Evolutionary conservation across 2,329 filamentous ascomycete genomes (phyloP).

Genomic region (Xylariaceae sp.): DNA sequence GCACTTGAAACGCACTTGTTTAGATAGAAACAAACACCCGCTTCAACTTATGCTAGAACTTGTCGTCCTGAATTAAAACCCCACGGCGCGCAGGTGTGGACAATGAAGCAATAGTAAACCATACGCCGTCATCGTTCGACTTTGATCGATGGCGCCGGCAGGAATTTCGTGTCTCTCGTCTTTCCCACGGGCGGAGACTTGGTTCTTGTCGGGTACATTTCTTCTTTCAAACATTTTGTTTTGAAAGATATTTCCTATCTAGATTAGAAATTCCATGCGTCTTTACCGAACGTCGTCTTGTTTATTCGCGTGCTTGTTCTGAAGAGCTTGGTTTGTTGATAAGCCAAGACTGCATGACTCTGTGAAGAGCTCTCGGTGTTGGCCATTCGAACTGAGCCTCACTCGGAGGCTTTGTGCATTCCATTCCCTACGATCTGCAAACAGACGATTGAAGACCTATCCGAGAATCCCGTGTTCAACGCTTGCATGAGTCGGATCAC

Average conservation of each 20-base stretch:
- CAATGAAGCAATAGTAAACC: conserved; percentile 60
- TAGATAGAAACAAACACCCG: conserved; percentile 21
- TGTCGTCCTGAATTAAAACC: conserved; percentile 46
- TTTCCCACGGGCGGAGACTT: conserved; percentile 27
- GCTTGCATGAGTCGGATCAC: not conserved
- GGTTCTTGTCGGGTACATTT: conserved; percentile 31
- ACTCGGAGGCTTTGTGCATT: not conserved
- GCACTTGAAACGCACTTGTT: too few species aligned
- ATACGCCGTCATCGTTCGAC: conserved; percentile 19
- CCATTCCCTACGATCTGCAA: not conserved
- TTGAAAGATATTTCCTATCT: not conserved
- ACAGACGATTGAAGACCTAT: not conserved
- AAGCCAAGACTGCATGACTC: not conserved
- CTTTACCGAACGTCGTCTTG: not conserved
- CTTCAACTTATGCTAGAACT: conserved; percentile 64
- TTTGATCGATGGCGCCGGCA: conserved; percentile 22
- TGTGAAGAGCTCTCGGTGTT: not conserved
- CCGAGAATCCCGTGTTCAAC: not conserved
- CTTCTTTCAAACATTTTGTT: too few species aligned
- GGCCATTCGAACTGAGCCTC: not conserved
- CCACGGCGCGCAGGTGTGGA: conserved; percentile 62
- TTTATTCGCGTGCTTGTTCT: not conserved
- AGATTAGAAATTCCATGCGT: not conserved
- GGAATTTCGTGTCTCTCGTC: conserved; percentile 17
- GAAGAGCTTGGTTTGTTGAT: not conserved